Evolutionary conservation across 2,329 filamentous ascomycete species (phyloP).

Genomic region (Dissoconium aciculare): DNA sequence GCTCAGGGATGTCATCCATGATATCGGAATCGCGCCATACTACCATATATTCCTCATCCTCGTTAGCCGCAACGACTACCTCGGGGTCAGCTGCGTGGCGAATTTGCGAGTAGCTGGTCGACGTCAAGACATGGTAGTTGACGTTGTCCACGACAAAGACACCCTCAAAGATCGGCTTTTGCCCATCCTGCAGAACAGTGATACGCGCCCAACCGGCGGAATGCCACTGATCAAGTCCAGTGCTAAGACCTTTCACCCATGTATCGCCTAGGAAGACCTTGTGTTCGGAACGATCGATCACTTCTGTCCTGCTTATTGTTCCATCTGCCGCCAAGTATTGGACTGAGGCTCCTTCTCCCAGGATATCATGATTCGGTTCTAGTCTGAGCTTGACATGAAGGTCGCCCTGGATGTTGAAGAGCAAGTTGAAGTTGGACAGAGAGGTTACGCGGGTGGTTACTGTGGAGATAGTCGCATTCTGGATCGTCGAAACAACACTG

Average conservation of each 20-base stretch:
- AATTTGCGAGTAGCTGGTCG: constrained; percentile 57
- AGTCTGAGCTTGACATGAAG: constrained; percentile 65
- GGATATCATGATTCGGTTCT: constrained; percentile 80
- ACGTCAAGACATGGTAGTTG: constrained; percentile 74
- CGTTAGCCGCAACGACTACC: constrained; percentile 34
- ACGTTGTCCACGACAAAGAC: constrained; percentile 69
- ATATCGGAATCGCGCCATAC: constrained; percentile 88
- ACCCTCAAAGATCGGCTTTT: constrained; percentile 71
- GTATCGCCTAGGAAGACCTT: constrained; percentile 71
- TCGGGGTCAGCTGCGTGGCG: constrained; percentile 57
- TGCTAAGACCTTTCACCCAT: constrained; percentile 47
- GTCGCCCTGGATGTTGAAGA: constrained; percentile 53
- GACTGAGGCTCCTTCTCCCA: constrained; percentile 60
- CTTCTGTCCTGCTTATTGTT: constrained; percentile 47
- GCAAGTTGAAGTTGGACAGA: constrained; percentile 69
- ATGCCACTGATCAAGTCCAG: constrained; percentile 48
- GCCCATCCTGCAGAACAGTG: constrained; percentile 60
- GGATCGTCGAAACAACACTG: constrained; percentile 54
- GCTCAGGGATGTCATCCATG: constrained; percentile 26
- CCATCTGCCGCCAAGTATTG: constrained; percentile 61
- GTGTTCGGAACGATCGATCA: constrained; percentile 57
- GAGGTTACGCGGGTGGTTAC: constrained; percentile 66
- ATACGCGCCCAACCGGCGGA: constrained; percentile 79
- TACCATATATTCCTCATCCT: constrained; percentile 61
- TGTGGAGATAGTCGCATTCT: constrained; percentile 63